phyloP scores from a whole-genome alignment of 2,329 filamentous ascomycete species.

The Ceratocystis colombiana region DNA sequence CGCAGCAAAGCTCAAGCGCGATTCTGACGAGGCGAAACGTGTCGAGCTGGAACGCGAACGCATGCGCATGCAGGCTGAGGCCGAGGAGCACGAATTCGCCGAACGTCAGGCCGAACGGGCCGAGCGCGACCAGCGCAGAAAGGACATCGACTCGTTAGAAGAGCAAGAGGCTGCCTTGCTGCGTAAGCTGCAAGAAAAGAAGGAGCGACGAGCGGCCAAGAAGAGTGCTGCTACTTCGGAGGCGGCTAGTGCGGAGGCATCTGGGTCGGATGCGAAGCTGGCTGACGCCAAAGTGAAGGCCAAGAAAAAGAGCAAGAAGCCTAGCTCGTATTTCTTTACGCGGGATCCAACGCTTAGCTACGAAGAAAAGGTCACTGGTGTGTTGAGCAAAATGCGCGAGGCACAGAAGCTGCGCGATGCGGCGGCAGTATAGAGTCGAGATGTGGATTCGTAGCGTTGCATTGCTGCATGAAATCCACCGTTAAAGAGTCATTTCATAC shows the following conservation, averaged over 20 bases:
- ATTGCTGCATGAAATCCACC: background rate
- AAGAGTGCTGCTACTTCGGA: slow-evolving; percentile 27
- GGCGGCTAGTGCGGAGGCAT: slow-evolving; percentile 23
- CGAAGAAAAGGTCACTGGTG: slow-evolving; percentile 26
- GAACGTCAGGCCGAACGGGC: slow-evolving; percentile 10
- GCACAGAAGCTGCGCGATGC: slow-evolving; percentile 32
- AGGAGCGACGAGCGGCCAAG: slow-evolving; percentile 34
- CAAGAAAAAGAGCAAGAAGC: slow-evolving; percentile 24
- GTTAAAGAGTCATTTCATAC: background rate
- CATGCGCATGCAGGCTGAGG: slow-evolving; percentile 32
- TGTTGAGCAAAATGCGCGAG: slow-evolving; percentile 34
- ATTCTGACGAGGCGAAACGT: slow-evolving; percentile 36
- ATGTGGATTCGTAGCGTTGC: background rate
- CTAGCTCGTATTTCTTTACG: slow-evolving; percentile 24
- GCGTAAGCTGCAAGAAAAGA: slow-evolving; percentile 24
- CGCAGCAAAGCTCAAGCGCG: slow-evolving; percentile 51
- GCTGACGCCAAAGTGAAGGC: slow-evolving; percentile 6
- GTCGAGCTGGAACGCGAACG: slow-evolving; percentile 35
- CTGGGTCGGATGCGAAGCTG: slow-evolving; percentile 18
- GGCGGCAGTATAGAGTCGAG: slow-evolving; percentile 26
- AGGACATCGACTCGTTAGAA: slow-evolving; percentile 30
- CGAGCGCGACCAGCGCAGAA: slow-evolving; percentile 29
- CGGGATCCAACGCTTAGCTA: slow-evolving; percentile 26
- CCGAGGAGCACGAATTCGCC: slow-evolving; percentile 28
- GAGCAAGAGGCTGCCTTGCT: slow-evolving; percentile 28